Conservation (phyloP, 2,329 filamentous ascomycete species). For the Penicillium sp. region DNA sequence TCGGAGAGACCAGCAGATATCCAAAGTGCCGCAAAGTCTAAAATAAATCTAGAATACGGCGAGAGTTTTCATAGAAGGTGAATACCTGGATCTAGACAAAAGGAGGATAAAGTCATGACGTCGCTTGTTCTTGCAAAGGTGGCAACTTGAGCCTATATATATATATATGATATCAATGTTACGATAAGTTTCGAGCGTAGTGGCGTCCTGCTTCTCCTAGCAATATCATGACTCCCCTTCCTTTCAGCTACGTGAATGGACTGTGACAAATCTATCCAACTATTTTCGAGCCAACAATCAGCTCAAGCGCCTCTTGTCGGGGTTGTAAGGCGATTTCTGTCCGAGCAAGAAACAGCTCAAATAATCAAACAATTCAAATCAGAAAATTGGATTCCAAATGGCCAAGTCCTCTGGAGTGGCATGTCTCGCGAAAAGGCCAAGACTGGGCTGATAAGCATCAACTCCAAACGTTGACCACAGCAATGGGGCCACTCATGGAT, state of each 20-base stretch:
- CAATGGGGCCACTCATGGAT: conserved; percentile 17
- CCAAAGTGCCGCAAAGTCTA: too few relatives aligned
- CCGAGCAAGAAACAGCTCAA: background rate
- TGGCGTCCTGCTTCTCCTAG: background rate
- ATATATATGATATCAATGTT: too few relatives aligned
- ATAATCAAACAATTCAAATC: conserved; percentile 16
- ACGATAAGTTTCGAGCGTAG: too few relatives aligned
- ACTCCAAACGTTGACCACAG: conserved; percentile 16
- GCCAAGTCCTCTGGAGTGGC: conserved; percentile 20
- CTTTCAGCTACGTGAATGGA: background rate
- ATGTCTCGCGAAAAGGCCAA: conserved; percentile 9
- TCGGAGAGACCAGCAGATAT: too few relatives aligned
- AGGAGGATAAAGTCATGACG: too few relatives aligned
- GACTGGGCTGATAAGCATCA: conserved; percentile 14
- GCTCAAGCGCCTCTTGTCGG: background rate
- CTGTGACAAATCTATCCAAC: background rate
- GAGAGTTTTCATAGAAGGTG: too few relatives aligned
- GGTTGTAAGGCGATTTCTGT: background rate
- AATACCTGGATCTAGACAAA: too few relatives aligned
- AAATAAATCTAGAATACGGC: too few relatives aligned
- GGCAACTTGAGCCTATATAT: too few relatives aligned
- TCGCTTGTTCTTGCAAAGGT: too few relatives aligned
- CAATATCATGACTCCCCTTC: background rate
- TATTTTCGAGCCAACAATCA: background rate
- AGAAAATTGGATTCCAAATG: conserved; percentile 12